Conservation (phyloP, 306 rosid genomes). For the Vigna hirtella region DNA sequence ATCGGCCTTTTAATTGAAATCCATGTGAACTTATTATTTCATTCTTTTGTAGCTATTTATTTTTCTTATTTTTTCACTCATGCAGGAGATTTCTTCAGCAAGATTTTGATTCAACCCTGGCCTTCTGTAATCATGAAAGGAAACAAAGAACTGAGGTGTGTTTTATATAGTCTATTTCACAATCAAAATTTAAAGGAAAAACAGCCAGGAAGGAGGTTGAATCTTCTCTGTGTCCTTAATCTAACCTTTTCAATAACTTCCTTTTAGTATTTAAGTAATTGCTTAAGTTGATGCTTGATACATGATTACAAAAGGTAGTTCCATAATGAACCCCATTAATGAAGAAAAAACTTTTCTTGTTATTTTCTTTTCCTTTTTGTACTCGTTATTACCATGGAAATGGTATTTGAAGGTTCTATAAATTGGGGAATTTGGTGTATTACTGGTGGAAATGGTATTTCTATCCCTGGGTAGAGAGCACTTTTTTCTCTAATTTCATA, state of each 20-base stretch:
- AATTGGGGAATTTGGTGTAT: neutral
- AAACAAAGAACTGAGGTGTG: constrained; percentile 92
- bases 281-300: neutral
- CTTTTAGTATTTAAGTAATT: constrained; percentile 9
- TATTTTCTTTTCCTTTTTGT: neutral
- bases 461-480: neutral
- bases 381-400: neutral
- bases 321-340: neutral
- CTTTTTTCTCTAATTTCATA: neutral
- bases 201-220: neutral
- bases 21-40: constrained; percentile 1
- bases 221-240: neutral
- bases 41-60: neutral
- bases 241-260: neutral
- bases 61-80: constrained; percentile 10
- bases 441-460: too few relatives aligned
- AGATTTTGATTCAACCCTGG: constrained; percentile 95
- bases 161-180: constrained; percentile 22
- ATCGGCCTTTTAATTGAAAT: constrained; percentile 18
- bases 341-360: neutral
- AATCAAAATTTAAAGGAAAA: neutral
- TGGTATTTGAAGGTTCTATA: neutral
- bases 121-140: constrained; percentile 87
- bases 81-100: constrained; percentile 97
- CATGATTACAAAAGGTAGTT: neutral